Conservation (phyloP, 2,329 filamentous ascomycete species). For the Ophiostoma quercus region DNA sequence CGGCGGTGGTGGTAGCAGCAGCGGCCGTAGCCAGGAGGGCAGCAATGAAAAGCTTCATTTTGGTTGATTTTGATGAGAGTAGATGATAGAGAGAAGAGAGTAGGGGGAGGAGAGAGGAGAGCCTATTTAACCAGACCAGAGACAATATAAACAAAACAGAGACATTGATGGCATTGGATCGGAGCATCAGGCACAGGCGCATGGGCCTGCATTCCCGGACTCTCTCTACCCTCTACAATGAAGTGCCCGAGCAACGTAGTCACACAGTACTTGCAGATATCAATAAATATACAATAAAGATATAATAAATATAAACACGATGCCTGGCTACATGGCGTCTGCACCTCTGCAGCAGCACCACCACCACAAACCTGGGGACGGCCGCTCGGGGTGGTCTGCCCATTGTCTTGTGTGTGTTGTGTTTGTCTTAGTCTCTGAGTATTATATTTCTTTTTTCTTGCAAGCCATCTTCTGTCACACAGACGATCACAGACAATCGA, state of each 20-base stretch:
- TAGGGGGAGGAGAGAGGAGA: not conserved
- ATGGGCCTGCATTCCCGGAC: not conserved
- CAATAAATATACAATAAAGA: no score
- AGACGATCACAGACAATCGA: not conserved
- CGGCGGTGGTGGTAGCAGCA: not conserved
- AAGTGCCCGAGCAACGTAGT: no score
- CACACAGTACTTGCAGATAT: no score
- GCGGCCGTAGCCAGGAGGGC: not conserved
- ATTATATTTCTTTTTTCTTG: not conserved
- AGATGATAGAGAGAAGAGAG: not conserved
- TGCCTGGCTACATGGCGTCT: not conserved
- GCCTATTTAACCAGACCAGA: not conserved
- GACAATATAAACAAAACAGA: not conserved
- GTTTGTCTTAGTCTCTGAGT: no score
- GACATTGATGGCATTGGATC: not conserved
- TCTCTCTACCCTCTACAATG: not conserved
- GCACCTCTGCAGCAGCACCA: not conserved
- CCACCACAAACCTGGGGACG: not conserved
- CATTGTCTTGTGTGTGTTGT: no score
- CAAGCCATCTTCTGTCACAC: not conserved
- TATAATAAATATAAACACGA: no score
- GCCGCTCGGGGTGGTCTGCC: not conserved
- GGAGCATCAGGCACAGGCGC: not conserved
- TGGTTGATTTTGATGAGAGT: not conserved
- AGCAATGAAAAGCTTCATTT: not conserved